A percentile compares a stretch with the other conserved stretches of the same genome.
Evolutionary conservation across 139 green algal genomes (phyloP).

Genomic region (Zygnema circumcarinatum): DNA sequence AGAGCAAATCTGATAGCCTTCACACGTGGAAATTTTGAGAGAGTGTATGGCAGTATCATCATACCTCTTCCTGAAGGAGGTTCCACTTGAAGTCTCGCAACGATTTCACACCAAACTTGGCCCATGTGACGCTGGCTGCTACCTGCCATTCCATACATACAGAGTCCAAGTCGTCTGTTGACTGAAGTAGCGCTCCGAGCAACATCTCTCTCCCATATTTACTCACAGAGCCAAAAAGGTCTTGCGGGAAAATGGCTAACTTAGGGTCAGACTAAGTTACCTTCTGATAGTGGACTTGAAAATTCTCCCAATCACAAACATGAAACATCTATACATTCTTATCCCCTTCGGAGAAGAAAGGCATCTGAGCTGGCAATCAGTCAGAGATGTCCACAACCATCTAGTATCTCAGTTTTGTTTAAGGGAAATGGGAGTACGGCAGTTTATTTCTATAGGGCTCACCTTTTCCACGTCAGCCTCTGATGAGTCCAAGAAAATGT

Average conservation of each 20-base stretch:
- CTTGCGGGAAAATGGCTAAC: too few relatives aligned
- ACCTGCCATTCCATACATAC: constrained; percentile 20
- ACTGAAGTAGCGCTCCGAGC: neutral
- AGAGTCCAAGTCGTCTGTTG: neutral
- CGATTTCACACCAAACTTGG: constrained; percentile 61
- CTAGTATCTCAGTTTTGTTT: too few relatives aligned
- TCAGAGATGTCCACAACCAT: too few relatives aligned
- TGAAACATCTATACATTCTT: too few relatives aligned
- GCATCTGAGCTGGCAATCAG: too few relatives aligned
- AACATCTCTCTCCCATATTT: neutral
- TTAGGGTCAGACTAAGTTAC: too few relatives aligned
- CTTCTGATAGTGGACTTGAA: too few relatives aligned
- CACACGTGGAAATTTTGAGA: neutral
- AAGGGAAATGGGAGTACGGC: too few relatives aligned
- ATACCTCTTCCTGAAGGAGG: constrained; percentile 61
- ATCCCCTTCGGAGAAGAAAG: too few relatives aligned
- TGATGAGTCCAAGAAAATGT: constrained; percentile 24
- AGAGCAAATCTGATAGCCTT: neutral
- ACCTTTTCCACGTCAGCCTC: constrained; percentile 61
- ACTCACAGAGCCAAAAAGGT: neutral
- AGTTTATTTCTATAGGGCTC: too few relatives aligned
- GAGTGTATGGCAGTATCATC: neutral
- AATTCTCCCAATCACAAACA: too few relatives aligned
- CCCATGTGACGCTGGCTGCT: constrained; percentile 56
- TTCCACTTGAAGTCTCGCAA: constrained; percentile 63